These are phyloP conservation scores for Cyclocybe cylindracea DNA, from an alignment of 768 basidiomycete species.

Conservation along the genomic window DNA sequence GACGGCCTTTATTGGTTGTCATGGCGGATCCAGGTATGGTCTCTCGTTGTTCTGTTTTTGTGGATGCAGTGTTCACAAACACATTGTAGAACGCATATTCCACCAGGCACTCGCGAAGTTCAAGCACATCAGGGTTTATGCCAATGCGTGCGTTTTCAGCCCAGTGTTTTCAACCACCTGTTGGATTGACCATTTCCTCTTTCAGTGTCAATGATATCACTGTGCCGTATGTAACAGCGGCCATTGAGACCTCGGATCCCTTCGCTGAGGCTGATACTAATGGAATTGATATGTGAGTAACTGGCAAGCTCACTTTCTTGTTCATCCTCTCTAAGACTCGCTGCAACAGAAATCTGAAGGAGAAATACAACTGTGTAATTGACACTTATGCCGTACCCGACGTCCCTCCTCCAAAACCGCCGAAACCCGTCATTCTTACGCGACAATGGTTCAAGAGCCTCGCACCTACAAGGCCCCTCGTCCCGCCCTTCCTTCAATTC, in stretches of 20 bases:
- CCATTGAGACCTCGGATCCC: constrained; percentile 67
- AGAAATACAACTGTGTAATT: constrained; percentile 59
- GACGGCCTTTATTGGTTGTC: constrained; percentile 68
- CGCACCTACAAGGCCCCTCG: constrained; percentile 38
- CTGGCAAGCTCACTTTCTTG: neutral
- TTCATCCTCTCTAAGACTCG: neutral
- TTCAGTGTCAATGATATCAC: constrained; percentile 70
- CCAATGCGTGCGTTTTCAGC: constrained; percentile 63
- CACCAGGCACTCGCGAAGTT: constrained; percentile 72
- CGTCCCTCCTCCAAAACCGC: constrained; percentile 38
- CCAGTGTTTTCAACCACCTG: neutral
- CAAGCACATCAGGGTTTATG: constrained; percentile 72
- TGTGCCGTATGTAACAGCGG: constrained; percentile 81
- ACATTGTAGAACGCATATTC: constrained; percentile 63
- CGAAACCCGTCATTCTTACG: constrained; percentile 41
- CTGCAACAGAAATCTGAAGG: constrained; percentile 49
- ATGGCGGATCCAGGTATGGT: constrained; percentile 76
- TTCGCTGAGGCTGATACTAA: constrained; percentile 57
- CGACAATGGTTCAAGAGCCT: constrained; percentile 45
- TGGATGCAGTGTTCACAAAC: neutral
- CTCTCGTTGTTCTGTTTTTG: neutral
- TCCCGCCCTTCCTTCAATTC: constrained; percentile 62
- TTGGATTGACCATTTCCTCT: neutral
- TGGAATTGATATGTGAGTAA: constrained; percentile 62
- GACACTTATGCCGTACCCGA: constrained; percentile 49